Evolutionary conservation across 2,329 filamentous ascomycete genomes (phyloP).

Genomic region (Claviceps capensis): DNA sequence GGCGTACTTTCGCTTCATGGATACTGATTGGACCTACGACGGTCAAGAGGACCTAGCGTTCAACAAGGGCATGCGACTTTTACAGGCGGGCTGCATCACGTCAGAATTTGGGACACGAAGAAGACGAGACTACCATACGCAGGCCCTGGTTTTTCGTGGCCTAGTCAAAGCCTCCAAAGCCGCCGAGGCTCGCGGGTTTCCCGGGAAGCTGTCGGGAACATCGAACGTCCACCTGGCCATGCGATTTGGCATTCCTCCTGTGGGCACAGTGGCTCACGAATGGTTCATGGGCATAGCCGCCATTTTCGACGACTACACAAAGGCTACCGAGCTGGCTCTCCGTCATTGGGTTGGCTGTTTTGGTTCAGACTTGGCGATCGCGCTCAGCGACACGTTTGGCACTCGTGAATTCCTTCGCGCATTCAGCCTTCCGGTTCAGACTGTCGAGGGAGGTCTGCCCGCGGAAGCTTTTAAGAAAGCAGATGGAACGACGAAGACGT

Average conservation of each 20-base stretch:
- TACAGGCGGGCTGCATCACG: conserved; percentile 74
- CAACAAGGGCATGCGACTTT: conserved; percentile 61
- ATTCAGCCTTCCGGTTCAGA: conserved; percentile 53
- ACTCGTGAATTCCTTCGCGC: conserved; percentile 77
- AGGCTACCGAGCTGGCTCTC: conserved; percentile 72
- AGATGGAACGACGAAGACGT: conserved; percentile 41
- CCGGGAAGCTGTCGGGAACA: conserved; percentile 69
- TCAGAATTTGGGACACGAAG: conserved; percentile 90
- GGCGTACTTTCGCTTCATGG: conserved; percentile 94
- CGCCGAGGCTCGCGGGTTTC: conserved; percentile 46
- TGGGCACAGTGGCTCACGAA: conserved; percentile 87
- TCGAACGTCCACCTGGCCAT: conserved; percentile 97
- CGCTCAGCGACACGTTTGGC: conserved; percentile 91
- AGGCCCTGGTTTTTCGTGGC: conserved; percentile 80
- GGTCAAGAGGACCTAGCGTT: conserved; percentile 78
- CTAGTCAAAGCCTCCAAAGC: conserved; percentile 67
- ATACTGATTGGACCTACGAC: conserved; percentile 80
- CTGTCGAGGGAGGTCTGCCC: conserved; percentile 27
- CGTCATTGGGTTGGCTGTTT: conserved; percentile 87
- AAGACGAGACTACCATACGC: conserved; percentile 85
- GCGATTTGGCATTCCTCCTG: conserved; percentile 71
- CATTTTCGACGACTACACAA: conserved; percentile 71
- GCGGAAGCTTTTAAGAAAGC: conserved; percentile 28
- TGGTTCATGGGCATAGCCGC: conserved; percentile 99
- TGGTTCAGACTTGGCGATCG: conserved; percentile 71